Percentiles rank a stretch among this genome's conserved stretches.
Conservation (phyloP, 177 flowering plant genomes). For the Vitis hybrid region DNA sequence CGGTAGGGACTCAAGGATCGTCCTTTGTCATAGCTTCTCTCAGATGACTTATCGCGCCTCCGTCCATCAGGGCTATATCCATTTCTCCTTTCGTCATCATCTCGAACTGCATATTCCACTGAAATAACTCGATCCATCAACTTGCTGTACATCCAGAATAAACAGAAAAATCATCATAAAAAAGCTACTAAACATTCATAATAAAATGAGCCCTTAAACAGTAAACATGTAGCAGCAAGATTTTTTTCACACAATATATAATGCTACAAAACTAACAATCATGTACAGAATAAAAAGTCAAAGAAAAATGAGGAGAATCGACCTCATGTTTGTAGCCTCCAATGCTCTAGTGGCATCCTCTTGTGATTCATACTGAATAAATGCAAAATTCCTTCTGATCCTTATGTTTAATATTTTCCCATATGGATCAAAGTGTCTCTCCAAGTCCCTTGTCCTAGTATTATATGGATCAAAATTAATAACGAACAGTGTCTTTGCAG, state of each 20-base stretch:
- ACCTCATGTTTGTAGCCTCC: slow-evolving; percentile 92
- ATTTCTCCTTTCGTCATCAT: slow-evolving; percentile 61
- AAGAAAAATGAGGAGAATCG: background rate
- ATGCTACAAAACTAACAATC: background rate
- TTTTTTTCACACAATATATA: too few species aligned
- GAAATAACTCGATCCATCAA: slow-evolving; percentile 63
- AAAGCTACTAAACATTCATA: background rate
- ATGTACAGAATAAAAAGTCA: background rate
- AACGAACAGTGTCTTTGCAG: slow-evolving; percentile 92
- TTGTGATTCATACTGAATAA: slow-evolving; percentile 80
- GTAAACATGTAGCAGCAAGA: background rate
- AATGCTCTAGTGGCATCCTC: slow-evolving; percentile 96
- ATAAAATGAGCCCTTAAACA: background rate
- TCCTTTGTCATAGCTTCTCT: slow-evolving; percentile 38
- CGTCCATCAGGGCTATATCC: slow-evolving; percentile 53
- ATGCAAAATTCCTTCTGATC: slow-evolving; percentile 93
- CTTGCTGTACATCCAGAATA: slow-evolving; percentile 46
- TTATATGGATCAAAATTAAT: slow-evolving; percentile 81
- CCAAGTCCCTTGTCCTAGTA: slow-evolving; percentile 83
- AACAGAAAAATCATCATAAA: background rate
- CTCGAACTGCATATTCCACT: slow-evolving; percentile 67
- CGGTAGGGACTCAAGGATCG: slow-evolving; percentile 55
- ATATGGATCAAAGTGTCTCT: slow-evolving; percentile 91
- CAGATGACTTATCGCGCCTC: slow-evolving; percentile 50
- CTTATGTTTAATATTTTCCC: slow-evolving; percentile 83